Percentiles rank a stretch among this genome's conserved stretches.
Evolutionary conservation across 1,139 yeast genomes (phyloP).

Genomic region (Saccharomyces hybrid): DNA sequence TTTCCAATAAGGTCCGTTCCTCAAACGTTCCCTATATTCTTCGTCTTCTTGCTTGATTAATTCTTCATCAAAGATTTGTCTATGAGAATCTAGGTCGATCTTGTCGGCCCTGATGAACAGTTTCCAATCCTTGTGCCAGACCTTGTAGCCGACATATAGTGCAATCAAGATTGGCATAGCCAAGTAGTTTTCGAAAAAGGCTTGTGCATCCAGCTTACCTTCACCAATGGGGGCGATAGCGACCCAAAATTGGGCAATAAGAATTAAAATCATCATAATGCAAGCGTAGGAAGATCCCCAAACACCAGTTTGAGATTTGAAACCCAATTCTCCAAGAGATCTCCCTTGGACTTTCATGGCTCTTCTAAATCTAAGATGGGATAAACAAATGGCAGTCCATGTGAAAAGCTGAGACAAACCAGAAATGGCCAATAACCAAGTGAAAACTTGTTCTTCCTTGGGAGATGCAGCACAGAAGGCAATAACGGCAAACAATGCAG

Average conservation of each 20-base stretch:
- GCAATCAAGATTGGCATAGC: constrained; percentile 51
- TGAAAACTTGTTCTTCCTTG: constrained; percentile 45
- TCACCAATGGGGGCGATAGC: constrained; percentile 55
- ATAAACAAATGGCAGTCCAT: constrained; percentile 50
- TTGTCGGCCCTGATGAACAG: constrained; percentile 42
- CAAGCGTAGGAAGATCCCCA: constrained; percentile 44
- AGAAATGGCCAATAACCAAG: constrained; percentile 54
- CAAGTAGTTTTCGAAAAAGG: constrained; percentile 51
- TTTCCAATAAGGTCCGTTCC: constrained; percentile 15
- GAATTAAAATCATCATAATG: constrained; percentile 38
- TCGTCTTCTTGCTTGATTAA: constrained; percentile 53
- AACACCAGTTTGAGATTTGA: constrained; percentile 45
- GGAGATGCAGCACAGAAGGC: constrained; percentile 50
- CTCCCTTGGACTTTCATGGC: constrained; percentile 48
- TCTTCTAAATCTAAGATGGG: constrained; percentile 50
- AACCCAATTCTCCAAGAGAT: constrained; percentile 42
- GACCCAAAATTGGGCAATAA: constrained; percentile 56
- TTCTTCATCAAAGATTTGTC: constrained; percentile 63
- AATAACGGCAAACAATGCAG: constrained; percentile 44
- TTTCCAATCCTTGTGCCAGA: constrained; percentile 47
- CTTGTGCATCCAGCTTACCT: constrained; percentile 37
- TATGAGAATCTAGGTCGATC: constrained; percentile 58
- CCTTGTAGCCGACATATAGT: constrained; percentile 46
- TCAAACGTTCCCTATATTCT: constrained; percentile 33
- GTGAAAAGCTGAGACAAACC: constrained; percentile 55